phyloP scores from a whole-genome alignment of 257 asterid species.

The Perilla frutescens region DNA sequence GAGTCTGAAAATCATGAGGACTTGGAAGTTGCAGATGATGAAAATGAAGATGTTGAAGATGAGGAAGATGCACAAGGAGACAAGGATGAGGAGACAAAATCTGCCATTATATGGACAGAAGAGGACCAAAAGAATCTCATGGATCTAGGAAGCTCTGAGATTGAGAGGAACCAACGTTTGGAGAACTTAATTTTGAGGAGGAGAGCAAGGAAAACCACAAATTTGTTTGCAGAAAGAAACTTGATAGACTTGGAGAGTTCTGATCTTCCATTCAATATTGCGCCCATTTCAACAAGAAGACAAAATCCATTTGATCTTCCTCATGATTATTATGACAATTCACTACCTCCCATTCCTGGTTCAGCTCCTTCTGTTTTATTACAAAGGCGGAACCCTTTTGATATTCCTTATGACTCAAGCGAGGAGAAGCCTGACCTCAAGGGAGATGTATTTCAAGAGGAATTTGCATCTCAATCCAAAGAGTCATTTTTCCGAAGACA shows the following conservation, averaged over 20 bases:
- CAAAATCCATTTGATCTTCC: slow-evolving; percentile 73
- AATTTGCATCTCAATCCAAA: slow-evolving; percentile 57
- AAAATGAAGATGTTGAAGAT: slow-evolving; percentile 63
- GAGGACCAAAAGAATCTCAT: slow-evolving; percentile 94
- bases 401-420: slow-evolving; percentile 78
- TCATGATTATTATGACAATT: slow-evolving; percentile 52
- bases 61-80: slow-evolving; percentile 58
- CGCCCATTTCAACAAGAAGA: slow-evolving; percentile 70
- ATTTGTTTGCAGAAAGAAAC: slow-evolving; percentile 63
- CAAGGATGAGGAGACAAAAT: slow-evolving; percentile 56
- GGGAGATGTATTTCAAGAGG: slow-evolving; percentile 75
- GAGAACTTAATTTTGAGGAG: slow-evolving; percentile 86
- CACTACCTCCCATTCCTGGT: slow-evolving; percentile 84
- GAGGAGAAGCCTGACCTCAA: slow-evolving; percentile 87
- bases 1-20: slow-evolving; percentile 61
- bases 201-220: slow-evolving; percentile 65
- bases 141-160: slow-evolving; percentile 89
- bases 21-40: slow-evolving; percentile 58
- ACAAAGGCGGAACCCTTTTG: slow-evolving; percentile 81
- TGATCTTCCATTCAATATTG: slow-evolving; percentile 66
- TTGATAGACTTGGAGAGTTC: slow-evolving; percentile 77
- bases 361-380: slow-evolving; percentile 88
- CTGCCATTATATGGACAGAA: slow-evolving; percentile 82
- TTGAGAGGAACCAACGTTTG: slow-evolving; percentile 83
- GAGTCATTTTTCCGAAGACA: slow-evolving; percentile 67